Conservation (phyloP, 108 stramenopile genomes). For the Conticribra guillardii region DNA sequence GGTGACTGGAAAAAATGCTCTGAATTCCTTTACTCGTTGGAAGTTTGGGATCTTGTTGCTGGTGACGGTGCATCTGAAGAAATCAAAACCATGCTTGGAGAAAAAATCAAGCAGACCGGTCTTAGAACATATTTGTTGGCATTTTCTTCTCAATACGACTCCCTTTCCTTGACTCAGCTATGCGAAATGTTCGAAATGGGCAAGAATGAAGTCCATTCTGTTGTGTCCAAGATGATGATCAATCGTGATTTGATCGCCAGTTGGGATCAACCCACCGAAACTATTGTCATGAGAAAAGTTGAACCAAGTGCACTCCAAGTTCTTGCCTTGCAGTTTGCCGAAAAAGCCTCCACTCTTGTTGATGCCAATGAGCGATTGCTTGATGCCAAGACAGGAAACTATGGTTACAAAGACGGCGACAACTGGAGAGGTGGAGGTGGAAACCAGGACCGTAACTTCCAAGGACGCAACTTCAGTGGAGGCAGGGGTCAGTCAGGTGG, state of each 20-base stretch:
- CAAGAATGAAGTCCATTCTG: conserved; percentile 86
- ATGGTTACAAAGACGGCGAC: conserved; percentile 75
- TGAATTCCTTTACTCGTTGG: conserved; percentile 77
- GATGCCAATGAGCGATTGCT: conserved; percentile 96
- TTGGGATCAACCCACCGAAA: conserved; percentile 99
- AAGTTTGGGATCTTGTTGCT: conserved; percentile 95
- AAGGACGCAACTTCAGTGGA: conserved; percentile 18
- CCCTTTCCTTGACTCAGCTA: conserved; percentile 85
- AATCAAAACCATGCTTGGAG: conserved; percentile 83
- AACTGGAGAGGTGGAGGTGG: conserved; percentile 65
- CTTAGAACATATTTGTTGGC: conserved; percentile 94
- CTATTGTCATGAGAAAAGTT: conserved; percentile 90
- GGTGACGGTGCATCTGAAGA: conserved; percentile 75
- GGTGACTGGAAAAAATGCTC: conserved; percentile 95
- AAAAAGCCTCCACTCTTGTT: conserved; percentile 88
- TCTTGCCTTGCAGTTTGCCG: conserved; percentile 93
- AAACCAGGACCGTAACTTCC: conserved; percentile 42
- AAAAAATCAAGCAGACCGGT: conserved; percentile 96
- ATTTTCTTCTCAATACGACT: conserved; percentile 92
- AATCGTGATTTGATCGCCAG: conserved; percentile 93
- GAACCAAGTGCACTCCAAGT: conserved; percentile 91
- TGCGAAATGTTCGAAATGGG: conserved; percentile 97
- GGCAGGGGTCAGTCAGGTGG: conserved; percentile 33
- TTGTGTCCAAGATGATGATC: conserved; percentile 99
- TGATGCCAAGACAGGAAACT: conserved; percentile 85